phyloP scores from a whole-genome alignment of 1,284 basidiomycete species.

The Apiotrichum akiyoshidainum region DNA sequence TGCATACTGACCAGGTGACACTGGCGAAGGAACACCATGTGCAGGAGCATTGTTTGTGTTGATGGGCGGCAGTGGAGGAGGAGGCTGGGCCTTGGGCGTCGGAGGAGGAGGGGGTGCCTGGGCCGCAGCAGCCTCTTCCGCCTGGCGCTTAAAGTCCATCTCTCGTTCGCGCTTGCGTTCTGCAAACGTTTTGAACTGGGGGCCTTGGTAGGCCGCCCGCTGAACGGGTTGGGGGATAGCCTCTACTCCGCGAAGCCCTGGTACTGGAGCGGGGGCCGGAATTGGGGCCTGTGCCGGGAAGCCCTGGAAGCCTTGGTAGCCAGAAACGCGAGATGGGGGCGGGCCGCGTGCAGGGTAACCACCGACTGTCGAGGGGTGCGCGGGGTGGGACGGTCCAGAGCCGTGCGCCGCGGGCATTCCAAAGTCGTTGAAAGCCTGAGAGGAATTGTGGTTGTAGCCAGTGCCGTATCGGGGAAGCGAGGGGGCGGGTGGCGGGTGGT shows the following conservation, averaged over 20 bases:
- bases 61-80: not conserved
- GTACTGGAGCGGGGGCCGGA: not conserved
- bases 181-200: conserved; percentile 48
- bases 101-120: conserved; percentile 2
- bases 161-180: conserved; percentile 45
- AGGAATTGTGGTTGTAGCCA: not conserved
- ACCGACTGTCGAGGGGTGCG: not conserved
- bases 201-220: conserved; percentile 33
- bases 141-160: conserved; percentile 18
- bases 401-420: not conserved
- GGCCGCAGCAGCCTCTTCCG: conserved; percentile 13
- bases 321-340: not conserved
- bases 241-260: not conserved
- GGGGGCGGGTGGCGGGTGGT: not conserved
- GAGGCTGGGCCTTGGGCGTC: conserved; percentile 6
- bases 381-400: not conserved
- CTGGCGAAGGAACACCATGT: not conserved
- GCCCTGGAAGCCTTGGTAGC: conserved; percentile 4
- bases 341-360: not conserved
- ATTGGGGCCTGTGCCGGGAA: not conserved
- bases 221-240: not conserved
- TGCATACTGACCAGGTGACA: not conserved
- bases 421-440: conserved; percentile 3
- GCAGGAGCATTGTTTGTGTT: too few relatives aligned
- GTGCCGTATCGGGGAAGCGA: not conserved